Evolutionary conservation across 2,329 filamentous ascomycete genomes (phyloP).

Genomic region (Fusarium buharicum): DNA sequence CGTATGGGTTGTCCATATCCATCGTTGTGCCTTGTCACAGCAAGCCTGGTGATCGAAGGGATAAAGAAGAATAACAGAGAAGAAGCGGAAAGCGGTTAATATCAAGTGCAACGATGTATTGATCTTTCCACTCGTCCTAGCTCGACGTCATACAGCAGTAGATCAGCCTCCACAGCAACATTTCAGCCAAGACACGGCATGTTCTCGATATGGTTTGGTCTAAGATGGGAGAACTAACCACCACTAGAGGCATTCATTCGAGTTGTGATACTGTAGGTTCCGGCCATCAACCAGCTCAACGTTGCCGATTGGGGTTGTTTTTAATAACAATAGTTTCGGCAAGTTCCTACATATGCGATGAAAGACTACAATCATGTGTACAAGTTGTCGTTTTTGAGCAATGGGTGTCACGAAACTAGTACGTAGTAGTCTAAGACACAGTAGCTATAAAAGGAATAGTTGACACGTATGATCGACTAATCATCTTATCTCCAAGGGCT

Average conservation of each 20-base stretch:
- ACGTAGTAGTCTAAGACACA: neutral
- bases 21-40: neutral
- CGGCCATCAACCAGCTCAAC: too few relatives aligned
- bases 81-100: too few relatives aligned
- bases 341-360: too few relatives aligned
- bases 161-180: neutral
- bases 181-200: constrained; percentile 3
- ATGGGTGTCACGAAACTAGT: too few relatives aligned
- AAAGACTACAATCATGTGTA: too few relatives aligned
- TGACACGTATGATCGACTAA: neutral
- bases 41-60: neutral
- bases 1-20: neutral
- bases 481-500: neutral
- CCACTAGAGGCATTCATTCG: neutral
- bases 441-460: neutral
- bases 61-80: neutral
- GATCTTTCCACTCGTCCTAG: neutral
- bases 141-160: neutral
- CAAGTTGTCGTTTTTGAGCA: too few relatives aligned
- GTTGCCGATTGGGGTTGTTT: too few relatives aligned
- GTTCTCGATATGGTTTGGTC: neutral
- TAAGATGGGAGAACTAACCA: neutral
- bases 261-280: neutral
- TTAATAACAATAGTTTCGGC: too few relatives aligned
- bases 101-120: too few relatives aligned